A percentile compares a stretch with the other conserved stretches of the same genome.
These are phyloP conservation scores for Eucalyptus fibrosa DNA, from an alignment of 345 rosid species.

Conservation along the genomic window DNA sequence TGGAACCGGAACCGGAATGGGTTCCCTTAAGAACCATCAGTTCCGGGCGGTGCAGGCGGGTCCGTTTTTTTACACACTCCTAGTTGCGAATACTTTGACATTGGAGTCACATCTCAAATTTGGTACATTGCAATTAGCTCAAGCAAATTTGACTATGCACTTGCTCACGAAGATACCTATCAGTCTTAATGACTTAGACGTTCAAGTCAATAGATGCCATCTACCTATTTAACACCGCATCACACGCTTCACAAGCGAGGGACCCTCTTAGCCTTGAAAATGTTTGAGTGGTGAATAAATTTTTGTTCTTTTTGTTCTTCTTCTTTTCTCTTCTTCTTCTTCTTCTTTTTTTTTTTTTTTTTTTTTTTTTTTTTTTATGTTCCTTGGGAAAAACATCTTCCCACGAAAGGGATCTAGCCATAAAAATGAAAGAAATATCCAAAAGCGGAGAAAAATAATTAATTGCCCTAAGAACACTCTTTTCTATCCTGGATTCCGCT, in stretches of 20 bases:
- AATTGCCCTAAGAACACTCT: not conserved
- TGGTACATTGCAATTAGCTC: not conserved
- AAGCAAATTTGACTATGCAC: not conserved
- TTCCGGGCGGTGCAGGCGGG: no score
- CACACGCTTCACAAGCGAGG: not conserved
- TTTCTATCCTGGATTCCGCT: not conserved
- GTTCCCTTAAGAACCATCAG: no score
- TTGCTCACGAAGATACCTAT: not conserved
- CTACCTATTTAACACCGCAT: not conserved
- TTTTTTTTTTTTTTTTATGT: accelerated
- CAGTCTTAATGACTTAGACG: not conserved
- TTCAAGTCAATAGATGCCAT: not conserved
- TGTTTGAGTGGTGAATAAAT: not conserved
- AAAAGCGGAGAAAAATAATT: not conserved
- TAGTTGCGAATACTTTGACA: not conserved
- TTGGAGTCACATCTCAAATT: not conserved
- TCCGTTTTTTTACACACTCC: no score
- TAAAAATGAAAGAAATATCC: not conserved
- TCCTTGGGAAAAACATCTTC: not conserved
- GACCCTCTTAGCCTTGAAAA: not conserved
- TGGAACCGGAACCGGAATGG: no score
- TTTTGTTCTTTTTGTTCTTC: not conserved
- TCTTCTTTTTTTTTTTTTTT: accelerated
- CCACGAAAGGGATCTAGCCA: not conserved
- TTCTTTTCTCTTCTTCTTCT: no score